These are phyloP conservation scores for Ambrosiella xylebori DNA, from an alignment of 2,329 filamentous ascomycete species.

Conservation along the genomic window DNA sequence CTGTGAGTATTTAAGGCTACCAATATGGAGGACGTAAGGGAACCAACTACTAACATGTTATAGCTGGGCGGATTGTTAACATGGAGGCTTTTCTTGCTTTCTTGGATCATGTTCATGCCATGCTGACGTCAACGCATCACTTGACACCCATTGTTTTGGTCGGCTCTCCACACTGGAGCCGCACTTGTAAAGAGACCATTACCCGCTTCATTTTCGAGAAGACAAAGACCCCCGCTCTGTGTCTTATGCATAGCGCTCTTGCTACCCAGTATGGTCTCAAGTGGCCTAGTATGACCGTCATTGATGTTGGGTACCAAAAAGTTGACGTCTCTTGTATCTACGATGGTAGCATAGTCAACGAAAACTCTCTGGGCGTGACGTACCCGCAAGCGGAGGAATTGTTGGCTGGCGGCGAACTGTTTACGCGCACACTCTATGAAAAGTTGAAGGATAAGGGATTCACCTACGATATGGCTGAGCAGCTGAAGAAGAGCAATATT, in stretches of 20 bases:
- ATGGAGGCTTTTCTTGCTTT: conserved; percentile 91
- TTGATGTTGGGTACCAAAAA: conserved; percentile 86
- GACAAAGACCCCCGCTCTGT: conserved; percentile 84
- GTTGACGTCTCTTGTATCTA: conserved; percentile 82
- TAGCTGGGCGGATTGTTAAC: conserved; percentile 66
- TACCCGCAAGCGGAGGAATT: conserved; percentile 23
- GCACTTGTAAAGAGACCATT: conserved; percentile 70
- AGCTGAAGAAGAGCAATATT: conserved; percentile 48
- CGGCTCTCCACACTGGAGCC: conserved; percentile 77
- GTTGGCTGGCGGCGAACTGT: conserved; percentile 69
- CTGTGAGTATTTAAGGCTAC: conserved; percentile 23
- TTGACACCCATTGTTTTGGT: conserved; percentile 91
- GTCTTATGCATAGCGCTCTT: conserved; percentile 73
- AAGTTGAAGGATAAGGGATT: conserved; percentile 45
- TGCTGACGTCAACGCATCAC: conserved; percentile 80
- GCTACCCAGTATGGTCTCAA: conserved; percentile 74
- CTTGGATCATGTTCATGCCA: conserved; percentile 77
- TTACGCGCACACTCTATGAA: conserved; percentile 57
- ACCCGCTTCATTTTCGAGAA: conserved; percentile 95
- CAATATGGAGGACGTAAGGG: not conserved
- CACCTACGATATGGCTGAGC: conserved; percentile 49
- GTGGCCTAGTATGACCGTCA: conserved; percentile 59
- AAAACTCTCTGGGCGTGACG: conserved; percentile 41
- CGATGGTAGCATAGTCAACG: conserved; percentile 60
- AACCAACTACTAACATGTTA: conserved; percentile 7